Base-by-base conservation (phyloP, 1,139 yeast genomes). In the Candida mesenterica region DNA sequence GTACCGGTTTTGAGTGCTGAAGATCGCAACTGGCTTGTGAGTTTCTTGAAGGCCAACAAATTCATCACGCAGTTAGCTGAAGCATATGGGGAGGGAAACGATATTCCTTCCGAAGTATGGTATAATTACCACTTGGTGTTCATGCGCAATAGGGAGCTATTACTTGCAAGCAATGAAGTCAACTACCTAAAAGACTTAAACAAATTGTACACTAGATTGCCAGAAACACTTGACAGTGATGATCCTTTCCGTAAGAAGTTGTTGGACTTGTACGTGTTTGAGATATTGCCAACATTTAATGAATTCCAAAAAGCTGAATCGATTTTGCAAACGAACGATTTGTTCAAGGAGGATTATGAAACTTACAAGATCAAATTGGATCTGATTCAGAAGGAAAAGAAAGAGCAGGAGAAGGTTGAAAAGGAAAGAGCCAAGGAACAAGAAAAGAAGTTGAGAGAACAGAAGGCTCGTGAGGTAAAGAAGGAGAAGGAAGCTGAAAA, bases 251-350 rank as follows among this genome's bases (percentile, higher is more conserved):
- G 37, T 24, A 45, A 41, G 18, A 56, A 59, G 31, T 48, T 67
- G 32, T 40, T 59, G 8, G 66, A 68, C 29, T 54, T 68, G 41
- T 61, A 59, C 36, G 59, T 63, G 6, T 63, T 61, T 44, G 66
- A 67, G 41, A 58, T 68, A 2, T 55, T 67, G 30, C 70, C 72
- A 1, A 55, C 55, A 4, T 44, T 52, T 24, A 56, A 58, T 23
- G 44, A 52, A 25, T 59, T 52, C 34, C 52, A 51, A 2, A 60
- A 62, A 29, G 65, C 74, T 1, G 49, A 41, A 26, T 40, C 38
- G 23, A 49, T 68, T 10, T 50, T 65, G 9, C 45, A 49, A 12
- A 52, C 50, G 22, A 57, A 59, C 34, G 46, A 48, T 1, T 14
- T 48, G 1, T 51, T 51, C 31, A 35, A 42, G 14, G 35, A 40